A percentile compares a stretch with the other conserved stretches of the same genome.
Evolutionary conservation across 208 protist species (phyloP).

Genomic region (Dictyostelium gargantuum): DNA sequence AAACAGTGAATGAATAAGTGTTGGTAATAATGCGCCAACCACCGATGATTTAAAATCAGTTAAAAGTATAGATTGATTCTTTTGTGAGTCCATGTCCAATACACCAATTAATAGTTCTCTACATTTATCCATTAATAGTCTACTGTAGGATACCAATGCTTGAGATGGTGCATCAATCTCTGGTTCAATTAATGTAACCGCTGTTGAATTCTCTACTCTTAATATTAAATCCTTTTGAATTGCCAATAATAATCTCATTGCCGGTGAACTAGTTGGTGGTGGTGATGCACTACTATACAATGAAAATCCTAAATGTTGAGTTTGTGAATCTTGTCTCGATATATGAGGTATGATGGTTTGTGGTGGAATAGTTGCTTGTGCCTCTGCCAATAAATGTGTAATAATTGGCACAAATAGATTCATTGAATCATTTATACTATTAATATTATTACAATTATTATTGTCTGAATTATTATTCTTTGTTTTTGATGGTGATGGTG

Average conservation of each 20-base stretch:
- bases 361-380: slow-evolving; percentile 37
- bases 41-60: slow-evolving; percentile 63
- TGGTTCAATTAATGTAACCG: neutral
- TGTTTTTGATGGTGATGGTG: neutral
- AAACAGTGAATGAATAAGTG: slow-evolving; percentile 57
- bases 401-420: slow-evolving; percentile 70
- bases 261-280: neutral
- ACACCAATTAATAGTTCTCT: slow-evolving; percentile 41
- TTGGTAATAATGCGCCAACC: slow-evolving; percentile 44
- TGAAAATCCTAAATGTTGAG: slow-evolving; percentile 32
- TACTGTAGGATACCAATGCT: slow-evolving; percentile 19
- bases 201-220: neutral
- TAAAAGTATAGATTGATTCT: slow-evolving; percentile 38
- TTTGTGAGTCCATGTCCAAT: neutral
- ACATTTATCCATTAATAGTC: slow-evolving; percentile 55
- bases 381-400: slow-evolving; percentile 25
- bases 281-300: slow-evolving; percentile 16
- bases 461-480: too few relatives aligned
- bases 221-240: slow-evolving; percentile 63
- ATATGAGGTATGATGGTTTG: neutral
- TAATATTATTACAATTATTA: neutral
- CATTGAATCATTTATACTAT: slow-evolving; percentile 23
- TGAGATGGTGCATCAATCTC: slow-evolving; percentile 19
- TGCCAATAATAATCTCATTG: slow-evolving; percentile 43
- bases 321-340: slow-evolving; percentile 21